A percentile compares a stretch with the other conserved stretches of the same genome.
These are phyloP conservation scores for Hypoxylon sp. DNA, from an alignment of 2,329 filamentous ascomycete genomes.

Conservation along the genomic window DNA sequence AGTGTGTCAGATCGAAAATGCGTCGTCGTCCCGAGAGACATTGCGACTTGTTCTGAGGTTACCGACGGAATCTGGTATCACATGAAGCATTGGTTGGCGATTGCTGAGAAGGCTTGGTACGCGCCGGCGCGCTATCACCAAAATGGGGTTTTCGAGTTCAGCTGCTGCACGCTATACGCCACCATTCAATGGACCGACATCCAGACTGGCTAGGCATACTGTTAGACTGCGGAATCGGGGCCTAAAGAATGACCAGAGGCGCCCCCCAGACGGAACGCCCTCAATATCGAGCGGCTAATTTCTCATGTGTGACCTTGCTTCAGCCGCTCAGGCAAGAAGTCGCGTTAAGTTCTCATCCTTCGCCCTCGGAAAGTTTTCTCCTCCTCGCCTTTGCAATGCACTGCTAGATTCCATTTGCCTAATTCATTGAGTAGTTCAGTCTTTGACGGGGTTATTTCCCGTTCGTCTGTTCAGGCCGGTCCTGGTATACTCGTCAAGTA, in stretches of 20 bases:
- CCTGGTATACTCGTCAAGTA: neutral
- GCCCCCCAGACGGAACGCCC: slow-evolving; percentile 11
- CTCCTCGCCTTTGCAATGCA: neutral
- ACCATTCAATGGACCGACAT: slow-evolving; percentile 39
- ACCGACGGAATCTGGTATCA: slow-evolving; percentile 6
- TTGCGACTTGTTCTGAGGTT: neutral
- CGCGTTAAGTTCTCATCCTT: slow-evolving; percentile 22
- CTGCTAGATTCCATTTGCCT: neutral
- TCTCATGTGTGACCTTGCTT: slow-evolving; percentile 22
- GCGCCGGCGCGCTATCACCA: slow-evolving; percentile 19
- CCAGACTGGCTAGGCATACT: slow-evolving; percentile 38
- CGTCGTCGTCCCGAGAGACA: neutral
- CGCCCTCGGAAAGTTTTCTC: neutral
- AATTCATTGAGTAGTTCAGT: neutral
- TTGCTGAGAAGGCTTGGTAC: slow-evolving; percentile 33
- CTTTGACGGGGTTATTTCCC: neutral
- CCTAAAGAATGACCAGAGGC: slow-evolving; percentile 32
- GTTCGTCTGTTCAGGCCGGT: slow-evolving; percentile 3
- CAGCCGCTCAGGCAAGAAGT: slow-evolving; percentile 21
- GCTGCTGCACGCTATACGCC: slow-evolving; percentile 47
- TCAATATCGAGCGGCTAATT: slow-evolving; percentile 14
- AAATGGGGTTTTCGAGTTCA: slow-evolving; percentile 46
- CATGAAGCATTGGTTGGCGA: slow-evolving; percentile 3
- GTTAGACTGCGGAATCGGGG: slow-evolving; percentile 38
- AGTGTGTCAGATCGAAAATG: neutral